phyloP scores from a whole-genome alignment of 2,329 filamentous ascomycete species.

The Diplodia corticola region DNA sequence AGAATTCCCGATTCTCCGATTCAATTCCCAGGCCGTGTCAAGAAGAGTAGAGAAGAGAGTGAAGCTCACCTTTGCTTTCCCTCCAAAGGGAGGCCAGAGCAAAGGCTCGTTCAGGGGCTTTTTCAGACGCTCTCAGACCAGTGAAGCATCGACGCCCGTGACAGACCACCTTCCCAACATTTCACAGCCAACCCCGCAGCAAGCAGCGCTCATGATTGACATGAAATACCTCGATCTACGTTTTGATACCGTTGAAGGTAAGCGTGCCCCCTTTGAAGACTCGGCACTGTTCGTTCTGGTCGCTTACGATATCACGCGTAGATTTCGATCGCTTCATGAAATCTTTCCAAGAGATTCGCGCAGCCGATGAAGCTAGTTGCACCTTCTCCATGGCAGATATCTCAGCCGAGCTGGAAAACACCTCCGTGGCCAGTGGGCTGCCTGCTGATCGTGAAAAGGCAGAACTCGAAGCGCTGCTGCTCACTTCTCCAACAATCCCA shows the following conservation, averaged over 20 bases:
- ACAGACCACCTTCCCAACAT: not conserved
- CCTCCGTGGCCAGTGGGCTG: not conserved
- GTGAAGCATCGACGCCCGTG: not conserved
- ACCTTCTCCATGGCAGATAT: not conserved
- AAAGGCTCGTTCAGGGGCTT: not conserved
- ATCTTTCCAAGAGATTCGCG: not conserved
- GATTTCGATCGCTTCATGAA: conserved; percentile 1
- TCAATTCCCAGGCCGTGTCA: not conserved
- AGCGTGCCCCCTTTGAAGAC: not conserved
- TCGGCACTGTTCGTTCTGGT: not conserved
- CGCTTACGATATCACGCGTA: not conserved
- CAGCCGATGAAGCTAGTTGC: not conserved
- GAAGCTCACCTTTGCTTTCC: not conserved
- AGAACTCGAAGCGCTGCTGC: not conserved
- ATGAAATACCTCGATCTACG: conserved; percentile 6
- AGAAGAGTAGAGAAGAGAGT: conserved; percentile 6
- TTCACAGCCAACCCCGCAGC: not conserved
- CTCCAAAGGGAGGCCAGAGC: not conserved
- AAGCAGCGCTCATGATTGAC: conserved; percentile 1
- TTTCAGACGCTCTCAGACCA: not conserved
- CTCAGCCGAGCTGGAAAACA: not conserved
- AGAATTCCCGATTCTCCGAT: conserved; percentile 6
- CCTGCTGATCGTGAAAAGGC: not conserved
- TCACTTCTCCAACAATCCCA: not conserved
- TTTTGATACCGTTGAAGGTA: conserved; percentile 6